Evolutionary conservation across 2,329 filamentous ascomycete genomes (phyloP), one percentile per base, ranked within the genome.

Genomic region (Capronia americana): DNA sequence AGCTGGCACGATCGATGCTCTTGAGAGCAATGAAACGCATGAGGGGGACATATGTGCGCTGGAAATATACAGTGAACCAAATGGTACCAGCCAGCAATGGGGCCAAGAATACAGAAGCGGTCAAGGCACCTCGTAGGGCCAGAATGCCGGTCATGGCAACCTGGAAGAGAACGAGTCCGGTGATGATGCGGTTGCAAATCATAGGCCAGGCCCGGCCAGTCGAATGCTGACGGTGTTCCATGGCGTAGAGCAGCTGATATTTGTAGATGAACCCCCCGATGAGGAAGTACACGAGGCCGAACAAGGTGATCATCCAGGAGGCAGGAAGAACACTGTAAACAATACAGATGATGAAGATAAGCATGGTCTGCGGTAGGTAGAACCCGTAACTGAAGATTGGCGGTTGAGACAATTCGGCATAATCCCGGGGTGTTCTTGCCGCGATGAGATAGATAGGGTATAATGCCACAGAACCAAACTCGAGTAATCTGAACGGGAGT

Each of bases 171-270:
- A 96, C 80, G 10, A 97, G 80, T 0, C 95, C 95, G 26, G 97
- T 82, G 63, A 98, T 87, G 66, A 97, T 86, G 41, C 95, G 91
- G 75, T 95, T 92, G 79, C 93, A 97, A 69, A 99, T 97, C 86
- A 99, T 96, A 57, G 91, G 90, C 95, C 95, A 99, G 4, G 93
- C 93, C 68, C 90, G 89, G 23, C 96, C 96, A 0, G 94, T 98
- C 17, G 93, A 92, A 76, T 97, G 93, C 75, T 96, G 92, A 56
- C 92, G 91, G 77, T 98, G 94, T 74, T 98, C 93, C 95, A 99
- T 99, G 34, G 95, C 93, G 77, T 99, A 99, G 4, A 99, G 84
- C 4, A 99, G 84, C 81, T 99, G 96, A 79, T 99, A 99, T 77
- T 97, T 97, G 85, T 96, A 96, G 34, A 92, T 91, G 75, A 94